A percentile compares a stretch with the other conserved stretches of the same genome.
phyloP scores from a whole-genome alignment of 140 eudicot species.

The Bidens hawaiensis region DNA sequence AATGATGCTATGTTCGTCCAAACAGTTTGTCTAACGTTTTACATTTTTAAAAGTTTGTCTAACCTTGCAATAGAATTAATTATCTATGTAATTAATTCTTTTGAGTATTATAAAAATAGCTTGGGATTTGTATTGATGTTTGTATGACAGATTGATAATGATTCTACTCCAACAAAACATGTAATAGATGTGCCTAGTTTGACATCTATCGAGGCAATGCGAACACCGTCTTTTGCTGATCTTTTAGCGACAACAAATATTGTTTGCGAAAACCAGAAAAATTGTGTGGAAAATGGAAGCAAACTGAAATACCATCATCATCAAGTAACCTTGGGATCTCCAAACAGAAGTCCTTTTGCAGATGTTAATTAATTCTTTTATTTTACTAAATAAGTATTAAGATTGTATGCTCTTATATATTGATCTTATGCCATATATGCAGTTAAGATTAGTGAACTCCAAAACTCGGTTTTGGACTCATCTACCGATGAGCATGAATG shows the following conservation, averaged over 20 bases:
- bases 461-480: too few species aligned
- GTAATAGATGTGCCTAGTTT: conserved; percentile 58
- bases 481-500: conserved; percentile 33
- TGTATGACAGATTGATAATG: conserved; percentile 50
- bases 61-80: not conserved
- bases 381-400: not conserved
- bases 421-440: too few species aligned
- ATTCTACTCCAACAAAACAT: conserved; percentile 38
- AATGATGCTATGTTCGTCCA: too few species aligned
- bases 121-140: conserved; percentile 4
- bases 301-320: conserved; percentile 39
- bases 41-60: too few species aligned
- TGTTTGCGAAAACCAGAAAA: conserved; percentile 28
- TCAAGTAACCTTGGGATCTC: conserved; percentile 33
- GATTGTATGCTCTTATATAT: conserved; percentile 4
- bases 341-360: conserved; percentile 64
- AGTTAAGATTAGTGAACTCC: too few species aligned
- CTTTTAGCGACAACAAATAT: conserved; percentile 21
- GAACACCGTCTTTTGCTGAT: conserved; percentile 44
- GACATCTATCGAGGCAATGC: conserved; percentile 72
- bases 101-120: too few species aligned
- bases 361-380: conserved; percentile 35
- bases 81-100: too few species aligned
- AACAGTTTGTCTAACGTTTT: too few species aligned
- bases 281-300: conserved; percentile 28